Percentiles rank a stretch among this genome's conserved stretches.
phyloP scores from a whole-genome alignment of 371 early-diverging fungal species.

The Blakeslea trispora region DNA sequence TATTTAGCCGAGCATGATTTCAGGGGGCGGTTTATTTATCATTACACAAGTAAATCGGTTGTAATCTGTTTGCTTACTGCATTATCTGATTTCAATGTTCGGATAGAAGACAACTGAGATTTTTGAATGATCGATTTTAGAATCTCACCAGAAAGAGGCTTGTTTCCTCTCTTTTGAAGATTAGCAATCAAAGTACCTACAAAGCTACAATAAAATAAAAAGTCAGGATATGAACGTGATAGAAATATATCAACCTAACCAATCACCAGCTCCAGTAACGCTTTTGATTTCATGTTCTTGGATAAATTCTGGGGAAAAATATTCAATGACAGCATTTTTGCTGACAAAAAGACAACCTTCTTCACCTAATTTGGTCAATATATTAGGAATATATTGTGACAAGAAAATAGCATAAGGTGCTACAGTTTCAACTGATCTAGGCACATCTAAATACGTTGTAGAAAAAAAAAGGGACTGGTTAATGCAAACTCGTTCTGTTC shows the following conservation, averaged over 20 bases:
- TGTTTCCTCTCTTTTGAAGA: slow-evolving; percentile 18
- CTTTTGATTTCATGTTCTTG: slow-evolving; percentile 43
- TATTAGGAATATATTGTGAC: slow-evolving; percentile 46
- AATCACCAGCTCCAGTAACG: slow-evolving; percentile 78
- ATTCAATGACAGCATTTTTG: slow-evolving; percentile 20
- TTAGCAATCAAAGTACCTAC: slow-evolving; percentile 49
- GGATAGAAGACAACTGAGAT: slow-evolving; percentile 39
- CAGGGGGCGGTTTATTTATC: slow-evolving; percentile 5
- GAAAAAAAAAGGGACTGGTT: background rate
- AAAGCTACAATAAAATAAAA: slow-evolving; percentile 28
- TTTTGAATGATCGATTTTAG: slow-evolving; percentile 28
- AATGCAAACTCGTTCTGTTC: background rate
- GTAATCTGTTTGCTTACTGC: slow-evolving; percentile 36
- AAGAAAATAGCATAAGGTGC: slow-evolving; percentile 32
- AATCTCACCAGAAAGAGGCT: slow-evolving; percentile 3
- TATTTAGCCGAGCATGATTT: slow-evolving; percentile 11
- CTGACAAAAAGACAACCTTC: slow-evolving; percentile 50
- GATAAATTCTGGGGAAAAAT: slow-evolving; percentile 44
- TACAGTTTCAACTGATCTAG: slow-evolving; percentile 20
- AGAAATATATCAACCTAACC: slow-evolving; percentile 36
- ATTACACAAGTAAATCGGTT: slow-evolving; percentile 11
- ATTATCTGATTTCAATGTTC: slow-evolving; percentile 37
- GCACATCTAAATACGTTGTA: slow-evolving; percentile 13
- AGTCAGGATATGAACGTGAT: background rate
- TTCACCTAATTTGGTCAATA: slow-evolving; percentile 63